Base-by-base conservation (phyloP, 2,329 filamentous ascomycete species). In the Cladosporium halotolerans region DNA sequence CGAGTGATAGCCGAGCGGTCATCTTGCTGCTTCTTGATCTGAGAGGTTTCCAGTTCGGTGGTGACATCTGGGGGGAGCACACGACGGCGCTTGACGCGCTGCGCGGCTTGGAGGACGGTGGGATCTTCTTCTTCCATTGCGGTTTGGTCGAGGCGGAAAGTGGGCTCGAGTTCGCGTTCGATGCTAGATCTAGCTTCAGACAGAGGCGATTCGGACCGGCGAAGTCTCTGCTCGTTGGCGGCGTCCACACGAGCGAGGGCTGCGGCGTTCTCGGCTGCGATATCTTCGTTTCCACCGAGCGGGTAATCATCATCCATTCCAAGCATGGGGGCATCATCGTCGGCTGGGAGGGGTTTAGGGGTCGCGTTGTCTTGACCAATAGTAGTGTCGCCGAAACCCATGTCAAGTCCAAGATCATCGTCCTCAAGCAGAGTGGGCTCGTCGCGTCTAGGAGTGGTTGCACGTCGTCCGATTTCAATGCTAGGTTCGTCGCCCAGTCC, bases 381-480 rank as follows among this genome's bases (percentile, higher is more conserved):
- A 23, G 65, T 67, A 9, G 62, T 61, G 56, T 67, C 64, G 9
- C 62, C 63, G 53, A 73, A 56, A 13, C 64, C 68, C 52, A 68
- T 56, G 51, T 82, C 77, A 28, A 81, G 66, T 41, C 75, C 76
- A 33, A 83, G 68, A 53, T 76, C 77, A 46, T 79, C 77, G 38
- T 88, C 84, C 59, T 88, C 73, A 51, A 76, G 74, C 53, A 76
- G 72, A 28, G 76, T 68, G 72, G 76, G 58, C 71, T 88, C 16
- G 85, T 82, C 76, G 43, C 81, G 78, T 19, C 61, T 57, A 4
- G 65, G 60, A 13, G 81, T 77, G 4, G 88, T 84, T 16, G 88
- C 91, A 61, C 95, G 86, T 83, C 92, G 87, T 65, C 92, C 93
- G 62, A 89, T 79, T 84, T 99, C 93, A 55, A 96, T 84, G 64